Percentiles rank a stretch among this genome's conserved stretches.
phyloP scores from a whole-genome alignment of 2,329 filamentous ascomycete species.

The Ceratocystis destructans region DNA sequence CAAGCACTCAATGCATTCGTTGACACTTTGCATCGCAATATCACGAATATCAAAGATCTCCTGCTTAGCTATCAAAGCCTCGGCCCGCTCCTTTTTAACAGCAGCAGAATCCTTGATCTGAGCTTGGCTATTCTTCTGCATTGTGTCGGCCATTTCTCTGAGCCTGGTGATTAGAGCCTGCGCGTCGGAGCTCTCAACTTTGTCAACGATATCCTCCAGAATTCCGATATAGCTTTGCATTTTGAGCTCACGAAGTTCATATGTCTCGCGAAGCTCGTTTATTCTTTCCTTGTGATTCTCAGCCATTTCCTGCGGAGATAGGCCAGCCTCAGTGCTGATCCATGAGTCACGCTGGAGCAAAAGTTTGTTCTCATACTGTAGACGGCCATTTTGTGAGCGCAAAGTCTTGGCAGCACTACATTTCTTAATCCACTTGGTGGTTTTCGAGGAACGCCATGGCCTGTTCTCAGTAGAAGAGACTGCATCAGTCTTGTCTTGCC shows the following conservation, averaged over 20 bases:
- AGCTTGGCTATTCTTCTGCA: neutral
- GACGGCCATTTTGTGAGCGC: neutral
- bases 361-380: neutral
- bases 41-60: neutral
- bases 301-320: neutral
- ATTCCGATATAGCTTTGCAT: neutral
- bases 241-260: neutral
- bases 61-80: neutral
- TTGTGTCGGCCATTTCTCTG: neutral
- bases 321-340: neutral
- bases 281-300: conserved; percentile 1
- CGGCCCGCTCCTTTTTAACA: neutral
- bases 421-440: neutral
- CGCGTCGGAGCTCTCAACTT: neutral
- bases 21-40: neutral
- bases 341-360: neutral
- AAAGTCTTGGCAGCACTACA: neutral
- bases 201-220: neutral
- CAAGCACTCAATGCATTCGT: neutral
- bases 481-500: neutral
- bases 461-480: neutral
- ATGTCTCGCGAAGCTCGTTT: neutral
- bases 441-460: neutral
- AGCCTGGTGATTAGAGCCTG: neutral
- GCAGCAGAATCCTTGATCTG: neutral